A percentile compares a stretch with the other conserved stretches of the same genome.
Evolutionary conservation across 441 rosid genomes (phyloP).

Genomic region (Mallotus japonicus): DNA sequence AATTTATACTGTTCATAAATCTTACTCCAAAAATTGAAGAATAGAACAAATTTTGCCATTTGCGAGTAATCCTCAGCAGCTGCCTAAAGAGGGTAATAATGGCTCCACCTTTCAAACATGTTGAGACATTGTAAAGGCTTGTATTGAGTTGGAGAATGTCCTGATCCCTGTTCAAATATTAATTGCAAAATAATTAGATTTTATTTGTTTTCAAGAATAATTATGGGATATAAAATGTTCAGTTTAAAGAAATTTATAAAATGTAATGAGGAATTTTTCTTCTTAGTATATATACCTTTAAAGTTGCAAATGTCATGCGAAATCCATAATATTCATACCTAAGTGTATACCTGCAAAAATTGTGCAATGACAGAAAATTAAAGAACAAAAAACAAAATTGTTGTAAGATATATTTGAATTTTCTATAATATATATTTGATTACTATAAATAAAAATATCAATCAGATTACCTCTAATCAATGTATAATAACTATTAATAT

Average conservation of each 20-base stretch:
- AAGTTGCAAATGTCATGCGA: slow-evolving; percentile 33
- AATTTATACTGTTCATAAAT: too few species aligned
- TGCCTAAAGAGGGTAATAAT: slow-evolving; percentile 17
- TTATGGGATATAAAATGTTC: too few species aligned
- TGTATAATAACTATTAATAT: too few species aligned
- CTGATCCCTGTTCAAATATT: slow-evolving; percentile 18
- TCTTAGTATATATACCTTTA: slow-evolving; percentile 27
- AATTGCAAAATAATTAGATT: not conserved
- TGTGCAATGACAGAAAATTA: not conserved
- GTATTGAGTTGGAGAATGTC: slow-evolving; percentile 28
- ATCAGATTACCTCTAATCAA: too few species aligned
- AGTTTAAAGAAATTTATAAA: too few species aligned
- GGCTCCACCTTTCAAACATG: slow-evolving; percentile 28
- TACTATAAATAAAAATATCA: too few species aligned
- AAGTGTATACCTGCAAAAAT: slow-evolving; percentile 24
- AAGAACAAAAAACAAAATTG: not conserved
- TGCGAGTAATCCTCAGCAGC: not conserved
- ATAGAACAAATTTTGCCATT: too few species aligned
- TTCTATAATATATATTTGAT: too few species aligned
- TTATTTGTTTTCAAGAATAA: not conserved
- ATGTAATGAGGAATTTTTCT: too few species aligned
- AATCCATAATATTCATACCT: slow-evolving; percentile 24
- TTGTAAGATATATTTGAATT: not conserved
- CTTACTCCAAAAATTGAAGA: too few species aligned
- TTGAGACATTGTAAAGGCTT: slow-evolving; percentile 21